phyloP scores from a whole-genome alignment of 2,329 filamentous ascomycete genomes.

The Tolypocladium album region DNA sequence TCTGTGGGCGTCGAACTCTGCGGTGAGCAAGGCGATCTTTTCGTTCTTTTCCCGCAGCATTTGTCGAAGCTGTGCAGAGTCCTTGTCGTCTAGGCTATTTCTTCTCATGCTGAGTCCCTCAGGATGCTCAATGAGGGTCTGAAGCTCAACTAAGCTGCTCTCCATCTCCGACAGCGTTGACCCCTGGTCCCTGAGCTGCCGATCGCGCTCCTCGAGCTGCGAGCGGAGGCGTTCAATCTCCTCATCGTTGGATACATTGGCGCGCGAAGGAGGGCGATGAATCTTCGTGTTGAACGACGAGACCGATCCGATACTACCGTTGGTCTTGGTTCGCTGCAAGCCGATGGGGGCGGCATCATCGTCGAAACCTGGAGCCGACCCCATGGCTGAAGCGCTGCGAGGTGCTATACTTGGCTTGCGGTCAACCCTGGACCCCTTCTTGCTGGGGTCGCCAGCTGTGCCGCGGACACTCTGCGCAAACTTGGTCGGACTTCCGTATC shows the following conservation, averaged over 20 bases:
- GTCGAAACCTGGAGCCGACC: slow-evolving; percentile 39
- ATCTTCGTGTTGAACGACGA: slow-evolving; percentile 44
- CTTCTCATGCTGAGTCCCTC: slow-evolving; percentile 30
- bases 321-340: slow-evolving; percentile 39
- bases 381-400: slow-evolving; percentile 50
- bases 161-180: slow-evolving; percentile 83
- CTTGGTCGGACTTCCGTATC: slow-evolving; percentile 35
- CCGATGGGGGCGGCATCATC: slow-evolving; percentile 46
- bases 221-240: slow-evolving; percentile 63
- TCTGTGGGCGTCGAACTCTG: slow-evolving; percentile 88
- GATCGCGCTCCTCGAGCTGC: slow-evolving; percentile 74
- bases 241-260: slow-evolving; percentile 49
- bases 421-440: slow-evolving; percentile 35
- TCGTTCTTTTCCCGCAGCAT: slow-evolving; percentile 91
- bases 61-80: slow-evolving; percentile 66
- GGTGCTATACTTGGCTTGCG: slow-evolving; percentile 41
- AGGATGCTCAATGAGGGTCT: slow-evolving; percentile 53
- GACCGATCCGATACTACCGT: slow-evolving; percentile 41
- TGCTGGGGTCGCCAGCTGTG: slow-evolving; percentile 50
- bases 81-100: slow-evolving; percentile 53
- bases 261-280: slow-evolving; percentile 37
- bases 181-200: slow-evolving; percentile 81
- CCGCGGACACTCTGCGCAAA: slow-evolving; percentile 56
- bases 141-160: slow-evolving; percentile 68
- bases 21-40: slow-evolving; percentile 83